These are phyloP conservation scores for Coemansia sp. DNA, from an alignment of 192 early-diverging fungal species.

Conservation along the genomic window DNA sequence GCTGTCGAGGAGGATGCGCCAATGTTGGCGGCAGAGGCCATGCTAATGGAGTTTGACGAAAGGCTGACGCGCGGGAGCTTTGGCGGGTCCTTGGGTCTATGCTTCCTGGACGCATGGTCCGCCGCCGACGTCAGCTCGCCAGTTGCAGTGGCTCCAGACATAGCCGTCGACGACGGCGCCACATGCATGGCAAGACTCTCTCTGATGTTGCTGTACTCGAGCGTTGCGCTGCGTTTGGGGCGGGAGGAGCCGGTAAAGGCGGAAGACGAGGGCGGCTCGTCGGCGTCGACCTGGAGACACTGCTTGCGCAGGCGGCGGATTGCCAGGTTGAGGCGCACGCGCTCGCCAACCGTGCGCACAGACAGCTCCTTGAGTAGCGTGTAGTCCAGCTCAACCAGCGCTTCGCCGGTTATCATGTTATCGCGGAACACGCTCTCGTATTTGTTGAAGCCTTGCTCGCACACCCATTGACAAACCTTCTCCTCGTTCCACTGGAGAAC, in stretches of 20 bases:
- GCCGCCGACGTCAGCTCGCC: conserved; percentile 5
- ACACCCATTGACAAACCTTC: conserved; percentile 57
- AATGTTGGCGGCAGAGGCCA: not conserved
- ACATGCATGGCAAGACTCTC: conserved; percentile 6
- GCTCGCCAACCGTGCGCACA: conserved; percentile 77
- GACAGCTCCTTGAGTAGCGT: conserved; percentile 77
- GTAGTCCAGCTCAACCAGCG: conserved; percentile 82
- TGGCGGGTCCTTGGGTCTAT: conserved; percentile 24
- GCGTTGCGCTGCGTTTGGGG: conserved; percentile 16
- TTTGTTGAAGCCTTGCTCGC: conserved; percentile 56
- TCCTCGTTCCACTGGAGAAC: conserved; percentile 55
- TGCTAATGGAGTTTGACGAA: conserved; percentile 34
- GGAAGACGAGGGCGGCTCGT: conserved; percentile 12
- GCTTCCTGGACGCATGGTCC: conserved; percentile 5
- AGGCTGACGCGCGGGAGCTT: conserved; percentile 30
- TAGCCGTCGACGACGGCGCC: conserved; percentile 16
- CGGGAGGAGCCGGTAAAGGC: not conserved
- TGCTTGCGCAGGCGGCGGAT: conserved; percentile 70
- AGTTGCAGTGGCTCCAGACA: not conserved
- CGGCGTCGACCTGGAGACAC: conserved; percentile 52
- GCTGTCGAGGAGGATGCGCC: not conserved
- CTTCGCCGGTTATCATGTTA: conserved; percentile 78
- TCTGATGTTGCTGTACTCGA: conserved; percentile 6
- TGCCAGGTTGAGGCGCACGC: conserved; percentile 73
- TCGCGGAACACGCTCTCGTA: conserved; percentile 60